Evolutionary conservation across 345 rosid genomes (phyloP).

Genomic region (Physaria fendleri): DNA sequence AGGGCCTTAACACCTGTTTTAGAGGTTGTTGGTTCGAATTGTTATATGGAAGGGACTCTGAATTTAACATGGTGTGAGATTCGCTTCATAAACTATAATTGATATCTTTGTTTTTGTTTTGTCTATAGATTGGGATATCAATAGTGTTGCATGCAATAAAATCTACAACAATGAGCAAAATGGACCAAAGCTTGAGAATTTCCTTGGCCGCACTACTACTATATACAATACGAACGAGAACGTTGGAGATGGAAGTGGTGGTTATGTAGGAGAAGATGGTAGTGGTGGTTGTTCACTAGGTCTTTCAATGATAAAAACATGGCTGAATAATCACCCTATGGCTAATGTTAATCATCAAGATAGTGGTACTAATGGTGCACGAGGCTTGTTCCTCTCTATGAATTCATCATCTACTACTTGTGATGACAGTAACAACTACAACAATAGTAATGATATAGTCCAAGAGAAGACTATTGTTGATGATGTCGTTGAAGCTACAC

Average conservation of each 20-base stretch:
- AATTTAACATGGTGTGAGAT: too few relatives aligned
- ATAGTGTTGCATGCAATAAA: conserved; percentile 42
- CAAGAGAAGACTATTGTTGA: conserved; percentile 27
- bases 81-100: too few relatives aligned
- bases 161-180: conserved; percentile 24
- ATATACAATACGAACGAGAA: conserved; percentile 6
- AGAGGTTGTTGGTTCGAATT: too few relatives aligned
- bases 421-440: conserved; percentile 19
- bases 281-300: conserved; percentile 41
- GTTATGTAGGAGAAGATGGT: not conserved
- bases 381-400: conserved; percentile 60
- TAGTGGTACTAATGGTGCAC: conserved; percentile 31
- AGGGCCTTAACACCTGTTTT: too few relatives aligned
- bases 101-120: not conserved
- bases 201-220: conserved; percentile 54
- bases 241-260: conserved; percentile 15
- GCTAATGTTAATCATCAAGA: conserved; percentile 24
- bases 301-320: conserved; percentile 77
- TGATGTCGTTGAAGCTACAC: conserved; percentile 35
- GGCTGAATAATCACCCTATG: conserved; percentile 63
- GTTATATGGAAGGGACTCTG: too few relatives aligned
- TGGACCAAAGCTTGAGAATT: conserved; percentile 75
- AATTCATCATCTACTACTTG: conserved; percentile 41
- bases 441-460: conserved; percentile 10
- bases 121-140: conserved; percentile 57